Evolutionary conservation across 306 rosid species (phyloP).

Genomic region (Parietaria judaica): DNA sequence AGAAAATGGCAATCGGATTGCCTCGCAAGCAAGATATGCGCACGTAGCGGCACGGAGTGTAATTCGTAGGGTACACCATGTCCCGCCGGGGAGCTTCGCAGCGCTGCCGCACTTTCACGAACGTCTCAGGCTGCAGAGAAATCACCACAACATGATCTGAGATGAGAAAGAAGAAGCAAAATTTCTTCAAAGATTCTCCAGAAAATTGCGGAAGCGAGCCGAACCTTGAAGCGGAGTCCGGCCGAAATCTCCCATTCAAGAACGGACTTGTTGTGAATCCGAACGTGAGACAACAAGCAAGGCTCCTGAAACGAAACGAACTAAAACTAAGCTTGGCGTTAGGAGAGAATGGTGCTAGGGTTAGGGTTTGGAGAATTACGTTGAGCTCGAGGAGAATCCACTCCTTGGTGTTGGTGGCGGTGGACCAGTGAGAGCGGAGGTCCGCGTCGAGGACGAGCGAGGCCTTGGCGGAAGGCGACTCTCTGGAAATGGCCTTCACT

Average conservation of each 20-base stretch:
- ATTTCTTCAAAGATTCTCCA: neutral
- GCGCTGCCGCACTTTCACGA: slow-evolving; percentile 82
- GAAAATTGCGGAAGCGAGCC: neutral
- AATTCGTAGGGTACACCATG: slow-evolving; percentile 74
- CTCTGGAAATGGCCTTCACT: slow-evolving; percentile 80
- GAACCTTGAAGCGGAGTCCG: slow-evolving; percentile 92
- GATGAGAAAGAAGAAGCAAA: neutral
- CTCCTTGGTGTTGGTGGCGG: slow-evolving; percentile 92
- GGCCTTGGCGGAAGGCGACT: slow-evolving; percentile 81
- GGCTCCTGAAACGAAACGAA: slow-evolving; percentile 51
- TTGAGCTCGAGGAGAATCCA: slow-evolving; percentile 88
- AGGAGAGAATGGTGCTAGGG: neutral
- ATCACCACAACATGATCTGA: neutral
- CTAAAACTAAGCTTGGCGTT: neutral
- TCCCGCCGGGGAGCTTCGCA: slow-evolving; percentile 97
- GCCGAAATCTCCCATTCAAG: slow-evolving; percentile 95
- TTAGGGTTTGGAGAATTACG: slow-evolving; percentile 11
- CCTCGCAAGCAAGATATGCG: slow-evolving; percentile 92
- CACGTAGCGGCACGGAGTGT: slow-evolving; percentile 86
- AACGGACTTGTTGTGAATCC: slow-evolving; percentile 85
- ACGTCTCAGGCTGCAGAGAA: slow-evolving; percentile 75
- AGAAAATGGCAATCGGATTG: slow-evolving; percentile 90
- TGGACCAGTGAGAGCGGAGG: slow-evolving; percentile 95
- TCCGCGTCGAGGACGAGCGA: slow-evolving; percentile 71
- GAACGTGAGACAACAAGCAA: slow-evolving; percentile 72